Base-by-base conservation (phyloP, 495 filamentous ascomycete species). In the Aspergillus biplanus region DNA sequence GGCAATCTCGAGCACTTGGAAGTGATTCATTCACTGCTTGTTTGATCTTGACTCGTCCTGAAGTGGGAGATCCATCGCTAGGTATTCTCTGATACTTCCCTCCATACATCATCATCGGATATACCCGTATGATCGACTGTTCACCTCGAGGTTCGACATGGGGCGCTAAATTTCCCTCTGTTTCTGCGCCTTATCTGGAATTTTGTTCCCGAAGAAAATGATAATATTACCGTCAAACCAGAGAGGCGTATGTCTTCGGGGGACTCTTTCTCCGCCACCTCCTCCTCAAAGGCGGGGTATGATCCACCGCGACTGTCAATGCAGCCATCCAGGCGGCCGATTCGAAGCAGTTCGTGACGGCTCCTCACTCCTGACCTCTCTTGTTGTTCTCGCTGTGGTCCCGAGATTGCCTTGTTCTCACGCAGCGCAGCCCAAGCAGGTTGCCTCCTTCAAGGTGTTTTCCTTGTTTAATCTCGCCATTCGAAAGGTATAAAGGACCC, bases 211-310 rank as follows among this genome's bases (percentile, higher is more conserved):
- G 52, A 65, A 58, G 58, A 58, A 61, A 65, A 57, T 21, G 37
- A 42, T 46, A 33, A 31, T 27, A 27, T 27, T 27, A 27, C 21
- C 11, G 62, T 34, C 21, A 21, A 54, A 27, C 52, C 7, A 32
- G 12, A 65, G 16, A 55, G 60, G 37, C 33, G 50, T 37, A 56
- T 63, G 53, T 21, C 59, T 39, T 56, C 44, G 49, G 59, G 56
- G 50, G 31, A 49, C 39, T 48, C 59, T 56, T 49, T 50, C 52
- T 66, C 69, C 69, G 67, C 67, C 67, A 65, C 67, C 70, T 63
- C 68, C 68, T 63, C 63, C 61, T 58, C 44, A 59, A 61, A 59
- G 60, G 66, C 58, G 70, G 70, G 70, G 70, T 73, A 65, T 31
- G 42, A 33, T 11, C 54, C 58, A 63, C 47, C 58, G 58, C 54